Evolutionary conservation across 805 yeast species (phyloP).

Genomic region (Kluyveromyces dobzhanskii): DNA sequence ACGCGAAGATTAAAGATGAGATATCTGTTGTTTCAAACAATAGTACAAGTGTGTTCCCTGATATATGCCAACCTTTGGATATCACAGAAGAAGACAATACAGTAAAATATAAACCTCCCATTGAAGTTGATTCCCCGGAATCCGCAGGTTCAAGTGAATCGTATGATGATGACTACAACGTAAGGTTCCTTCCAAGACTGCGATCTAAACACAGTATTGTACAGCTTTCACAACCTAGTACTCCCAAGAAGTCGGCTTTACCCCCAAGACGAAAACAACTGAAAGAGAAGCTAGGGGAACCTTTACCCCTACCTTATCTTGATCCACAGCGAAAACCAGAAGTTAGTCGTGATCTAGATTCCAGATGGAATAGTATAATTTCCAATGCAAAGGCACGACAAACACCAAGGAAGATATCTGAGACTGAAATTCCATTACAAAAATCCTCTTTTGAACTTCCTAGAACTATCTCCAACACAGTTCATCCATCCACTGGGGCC

Average conservation of each 20-base stretch:
- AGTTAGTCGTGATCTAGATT: conserved; percentile 2
- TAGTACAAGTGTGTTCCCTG: conserved; percentile 13
- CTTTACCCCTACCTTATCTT: conserved; percentile 33
- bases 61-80: conserved; percentile 3
- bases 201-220: conserved; percentile 16
- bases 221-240: background rate
- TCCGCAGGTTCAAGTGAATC: conserved; percentile 6
- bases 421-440: background rate
- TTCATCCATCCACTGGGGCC: background rate
- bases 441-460: background rate
- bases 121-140: background rate
- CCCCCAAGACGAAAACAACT: conserved; percentile 3
- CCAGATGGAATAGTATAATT: conserved; percentile 8
- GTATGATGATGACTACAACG: conserved; percentile 24
- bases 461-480: no score
- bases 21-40: conserved; percentile 19
- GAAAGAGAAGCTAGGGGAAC: conserved; percentile 28
- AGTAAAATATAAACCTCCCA: background rate
- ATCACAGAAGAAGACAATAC: conserved; percentile 2
- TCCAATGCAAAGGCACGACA: conserved; percentile 5
- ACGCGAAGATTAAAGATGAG: conserved; percentile 12
- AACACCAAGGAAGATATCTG: background rate
- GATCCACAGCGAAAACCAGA: conserved; percentile 2
- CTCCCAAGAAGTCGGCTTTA: background rate
- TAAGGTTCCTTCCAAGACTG: conserved; percentile 22